Evolutionary conservation across 1,139 yeast species (phyloP), one percentile per base, ranked within the genome.

Genomic region (Taiozyma sp.): DNA sequence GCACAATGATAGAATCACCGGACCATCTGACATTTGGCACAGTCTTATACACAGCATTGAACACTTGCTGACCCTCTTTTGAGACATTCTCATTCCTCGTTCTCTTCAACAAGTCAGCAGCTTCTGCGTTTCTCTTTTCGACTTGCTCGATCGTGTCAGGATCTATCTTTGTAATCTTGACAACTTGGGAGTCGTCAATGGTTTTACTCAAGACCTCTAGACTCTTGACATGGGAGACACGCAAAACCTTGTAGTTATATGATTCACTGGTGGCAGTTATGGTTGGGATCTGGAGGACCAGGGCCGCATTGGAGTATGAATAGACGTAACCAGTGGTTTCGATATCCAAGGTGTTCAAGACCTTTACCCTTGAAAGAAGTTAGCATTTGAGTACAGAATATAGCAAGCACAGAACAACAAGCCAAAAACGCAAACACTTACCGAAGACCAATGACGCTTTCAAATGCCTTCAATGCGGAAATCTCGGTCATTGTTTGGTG

Each of bases 321-420:
- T 82, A 84, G 38, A 87, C 76, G 42, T 76, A 71, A 2, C 95
- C 96, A 13, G 73, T 72, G 50, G 82, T 73, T 12, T 73, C 71
- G 45, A 77, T 76, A 62, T 84, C 91, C 47, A 83, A 70, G 12
- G 78, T 70, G 46, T 87, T 86, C 8, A 80, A 78, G 48, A 86
- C 74, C 62, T 74, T 79, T 54, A 87, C 87, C 62, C 84, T 83
- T 52, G 10, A 8, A 14, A 10, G 23, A 8, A 8, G 24, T 13
- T 41, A 19, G 43, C 41, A 42, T 27, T 28, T 29, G 14, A 16
- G 23, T 12, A 16, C 30, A 24, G n/a, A 32, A 16, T n/a, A 30
- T 27, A 6, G 8, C 8, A 8, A 24, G 8, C 8, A 24, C 7
- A 43, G 5, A 34, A 32, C 28, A 13, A 30, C 19, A 12, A 13